phyloP scores from a whole-genome alignment of 805 yeast genomes.

The Blastobotrys americana region DNA sequence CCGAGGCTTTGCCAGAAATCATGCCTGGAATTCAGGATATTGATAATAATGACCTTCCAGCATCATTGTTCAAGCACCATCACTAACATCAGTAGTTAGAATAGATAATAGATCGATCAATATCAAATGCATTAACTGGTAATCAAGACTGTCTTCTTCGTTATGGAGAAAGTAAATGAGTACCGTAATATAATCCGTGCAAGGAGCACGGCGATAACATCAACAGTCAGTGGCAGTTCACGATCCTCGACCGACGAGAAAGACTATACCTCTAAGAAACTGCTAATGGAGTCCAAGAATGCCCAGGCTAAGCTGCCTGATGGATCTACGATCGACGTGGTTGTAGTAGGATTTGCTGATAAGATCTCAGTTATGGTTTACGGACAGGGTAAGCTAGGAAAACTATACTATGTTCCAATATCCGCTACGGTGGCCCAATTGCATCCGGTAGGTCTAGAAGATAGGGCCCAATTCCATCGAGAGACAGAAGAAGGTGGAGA shows the following conservation, averaged over 20 bases:
- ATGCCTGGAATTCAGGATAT: slow-evolving; percentile 1
- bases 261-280: too few species aligned
- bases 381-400: slow-evolving; percentile 25
- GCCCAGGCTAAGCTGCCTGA: slow-evolving; percentile 1
- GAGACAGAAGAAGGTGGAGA: background rate
- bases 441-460: slow-evolving; percentile 3
- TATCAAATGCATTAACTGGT: too few species aligned
- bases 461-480: background rate
- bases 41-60: slow-evolving; percentile 2
- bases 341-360: slow-evolving; percentile 25
- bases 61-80: too few species aligned
- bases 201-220: too few species aligned
- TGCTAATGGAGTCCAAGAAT: background rate
- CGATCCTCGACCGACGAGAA: too few species aligned
- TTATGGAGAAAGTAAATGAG: too few species aligned
- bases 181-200: too few species aligned
- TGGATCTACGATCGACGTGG: slow-evolving; percentile 25
- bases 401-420: slow-evolving; percentile 21
- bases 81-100: too few species aligned
- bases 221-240: too few species aligned
- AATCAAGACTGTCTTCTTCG: too few species aligned
- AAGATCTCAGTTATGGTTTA: slow-evolving; percentile 28
- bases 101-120: too few species aligned
- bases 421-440: slow-evolving; percentile 10
- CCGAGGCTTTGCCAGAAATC: slow-evolving; percentile 2